Percentiles rank a stretch among this genome's conserved stretches.
Conservation (phyloP, 164 flowering plant genomes). For the Berberis thunbergii region DNA sequence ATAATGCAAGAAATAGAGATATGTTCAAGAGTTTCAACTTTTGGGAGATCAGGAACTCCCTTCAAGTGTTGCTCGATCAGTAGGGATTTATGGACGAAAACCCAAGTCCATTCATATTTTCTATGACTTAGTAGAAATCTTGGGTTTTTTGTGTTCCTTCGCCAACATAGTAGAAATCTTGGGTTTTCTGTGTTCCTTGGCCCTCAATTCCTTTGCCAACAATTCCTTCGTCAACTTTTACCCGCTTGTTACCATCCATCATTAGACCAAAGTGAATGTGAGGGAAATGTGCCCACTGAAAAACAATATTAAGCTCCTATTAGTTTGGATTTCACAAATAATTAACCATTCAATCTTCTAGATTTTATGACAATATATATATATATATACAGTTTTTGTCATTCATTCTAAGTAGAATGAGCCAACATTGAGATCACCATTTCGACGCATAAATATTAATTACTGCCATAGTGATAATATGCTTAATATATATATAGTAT, state of each 20-base stretch:
- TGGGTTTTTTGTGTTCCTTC: conserved; percentile 21
- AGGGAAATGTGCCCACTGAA: conserved; percentile 59
- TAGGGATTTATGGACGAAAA: background rate
- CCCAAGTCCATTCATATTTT: background rate
- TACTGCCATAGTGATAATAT: too few relatives aligned
- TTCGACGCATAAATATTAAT: too few relatives aligned
- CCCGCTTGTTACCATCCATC: conserved; percentile 25
- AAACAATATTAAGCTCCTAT: background rate
- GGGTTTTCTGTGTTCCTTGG: conserved; percentile 19
- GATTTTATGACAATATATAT: background rate
- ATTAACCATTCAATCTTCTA: too few relatives aligned
- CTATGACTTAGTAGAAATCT: conserved; percentile 11
- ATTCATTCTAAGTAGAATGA: too few relatives aligned
- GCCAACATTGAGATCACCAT: too few relatives aligned
- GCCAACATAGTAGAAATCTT: background rate
- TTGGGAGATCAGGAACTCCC: conserved; percentile 7
- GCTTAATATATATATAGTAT: too few relatives aligned
- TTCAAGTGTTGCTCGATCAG: background rate
- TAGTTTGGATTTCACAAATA: too few relatives aligned
- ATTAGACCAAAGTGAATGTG: conserved; percentile 38
- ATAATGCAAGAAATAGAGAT: conserved; percentile 1
- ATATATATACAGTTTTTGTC: background rate
- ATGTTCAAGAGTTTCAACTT: conserved; percentile 5
- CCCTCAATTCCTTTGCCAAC: background rate
- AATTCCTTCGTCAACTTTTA: conserved; percentile 18